phyloP scores from a whole-genome alignment of 306 rosid species.

The Datisca glomerata region DNA sequence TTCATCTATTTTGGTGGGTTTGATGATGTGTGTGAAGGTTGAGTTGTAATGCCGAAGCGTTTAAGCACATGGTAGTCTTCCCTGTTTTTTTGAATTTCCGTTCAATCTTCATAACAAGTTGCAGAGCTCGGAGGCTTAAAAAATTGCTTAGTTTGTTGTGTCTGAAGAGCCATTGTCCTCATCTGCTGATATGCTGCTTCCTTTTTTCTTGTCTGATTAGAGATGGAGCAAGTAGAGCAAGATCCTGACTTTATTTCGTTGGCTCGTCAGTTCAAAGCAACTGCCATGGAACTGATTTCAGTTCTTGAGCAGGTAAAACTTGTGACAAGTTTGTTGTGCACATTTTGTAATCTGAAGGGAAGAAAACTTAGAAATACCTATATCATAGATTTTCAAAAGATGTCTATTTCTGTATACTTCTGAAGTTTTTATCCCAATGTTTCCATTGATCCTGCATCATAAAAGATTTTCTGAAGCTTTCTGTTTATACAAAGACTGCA shows the following conservation, averaged over 20 bases:
- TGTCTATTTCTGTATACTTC: not conserved
- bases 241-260: constrained; percentile 71
- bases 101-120: not conserved
- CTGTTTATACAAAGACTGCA: too few species aligned
- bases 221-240: constrained; percentile 94
- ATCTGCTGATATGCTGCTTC: constrained; percentile 25
- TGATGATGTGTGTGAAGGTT: not conserved
- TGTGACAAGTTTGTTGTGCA: constrained; percentile 5
- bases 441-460: too few species aligned
- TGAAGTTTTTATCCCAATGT: constrained; percentile 7
- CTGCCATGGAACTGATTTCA: constrained; percentile 85
- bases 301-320: constrained; percentile 87
- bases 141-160: constrained; percentile 5
- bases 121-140: not conserved
- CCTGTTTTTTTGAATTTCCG: not conserved
- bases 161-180: constrained; percentile 21
- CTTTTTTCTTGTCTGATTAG: constrained; percentile 35
- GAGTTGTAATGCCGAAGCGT: not conserved
- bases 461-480: too few species aligned
- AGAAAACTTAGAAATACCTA: not conserved
- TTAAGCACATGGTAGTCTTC: not conserved
- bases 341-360: not conserved
- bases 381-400: not conserved
- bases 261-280: constrained; percentile 92
- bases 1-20: not conserved